Evolutionary conservation across 257 asterid genomes (phyloP).

Genomic region (Capsicum chinense): DNA sequence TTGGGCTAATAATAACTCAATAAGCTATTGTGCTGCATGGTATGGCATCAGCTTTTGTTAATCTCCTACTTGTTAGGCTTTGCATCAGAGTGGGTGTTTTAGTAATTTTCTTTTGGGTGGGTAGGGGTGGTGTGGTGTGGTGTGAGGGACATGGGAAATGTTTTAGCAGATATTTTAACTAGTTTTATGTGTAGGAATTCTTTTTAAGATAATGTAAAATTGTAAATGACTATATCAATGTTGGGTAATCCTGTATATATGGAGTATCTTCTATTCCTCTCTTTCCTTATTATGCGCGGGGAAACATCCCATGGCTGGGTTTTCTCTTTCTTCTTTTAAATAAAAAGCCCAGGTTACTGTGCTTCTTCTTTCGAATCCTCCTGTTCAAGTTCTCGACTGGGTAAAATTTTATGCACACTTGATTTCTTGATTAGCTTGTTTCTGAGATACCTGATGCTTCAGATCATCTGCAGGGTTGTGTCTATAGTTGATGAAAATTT

Average conservation of each 20-base stretch:
- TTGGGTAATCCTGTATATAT: neutral
- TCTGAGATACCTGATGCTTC: slow-evolving; percentile 9
- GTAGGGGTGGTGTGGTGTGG: neutral
- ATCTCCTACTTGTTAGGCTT: slow-evolving; percentile 12
- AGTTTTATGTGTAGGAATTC: neutral
- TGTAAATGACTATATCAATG: neutral
- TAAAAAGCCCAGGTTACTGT: neutral
- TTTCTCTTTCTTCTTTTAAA: neutral
- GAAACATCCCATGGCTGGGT: neutral
- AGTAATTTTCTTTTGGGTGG: slow-evolving; percentile 1
- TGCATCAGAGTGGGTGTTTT: neutral
- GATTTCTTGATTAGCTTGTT: slow-evolving; percentile 3
- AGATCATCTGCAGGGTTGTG: neutral
- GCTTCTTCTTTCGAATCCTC: neutral
- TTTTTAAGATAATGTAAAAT: neutral
- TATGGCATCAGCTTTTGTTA: neutral
- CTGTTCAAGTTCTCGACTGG: neutral
- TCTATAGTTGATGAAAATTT: neutral
- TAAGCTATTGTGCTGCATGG: slow-evolving; percentile 13
- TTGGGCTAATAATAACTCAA: slow-evolving; percentile 11
- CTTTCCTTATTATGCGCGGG: neutral
- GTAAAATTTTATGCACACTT: neutral
- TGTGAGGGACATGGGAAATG: neutral
- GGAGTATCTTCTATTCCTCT: neutral
- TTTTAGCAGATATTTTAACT: neutral